These are phyloP conservation scores for Sclerotinia trifoliorum DNA, from an alignment of 2,329 filamentous ascomycete genomes.

Conservation along the genomic window DNA sequence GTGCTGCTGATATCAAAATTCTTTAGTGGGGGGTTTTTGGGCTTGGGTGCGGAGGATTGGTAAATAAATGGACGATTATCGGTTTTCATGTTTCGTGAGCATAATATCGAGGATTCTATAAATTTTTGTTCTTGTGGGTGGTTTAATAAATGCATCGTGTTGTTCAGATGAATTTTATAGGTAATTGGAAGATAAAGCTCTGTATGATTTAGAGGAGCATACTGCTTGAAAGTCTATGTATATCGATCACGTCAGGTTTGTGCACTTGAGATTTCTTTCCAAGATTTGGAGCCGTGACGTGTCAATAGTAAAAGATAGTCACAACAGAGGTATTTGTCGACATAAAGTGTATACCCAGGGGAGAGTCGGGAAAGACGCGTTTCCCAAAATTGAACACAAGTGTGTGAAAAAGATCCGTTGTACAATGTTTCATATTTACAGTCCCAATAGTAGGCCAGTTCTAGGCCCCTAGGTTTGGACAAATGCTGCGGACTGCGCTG, in stretches of 20 bases:
- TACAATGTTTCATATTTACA: slow-evolving; percentile 24
- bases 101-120: background rate
- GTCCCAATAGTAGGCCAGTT: background rate
- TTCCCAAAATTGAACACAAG: background rate
- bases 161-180: too few species aligned
- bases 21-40: slow-evolving; percentile 15
- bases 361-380: background rate
- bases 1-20: slow-evolving; percentile 33
- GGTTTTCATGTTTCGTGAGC: background rate
- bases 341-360: background rate
- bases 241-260: too few species aligned
- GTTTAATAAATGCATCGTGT: background rate
- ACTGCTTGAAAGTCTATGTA: background rate
- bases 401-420: background rate
- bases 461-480: background rate
- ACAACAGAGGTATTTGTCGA: background rate
- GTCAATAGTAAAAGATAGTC: background rate
- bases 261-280: background rate
- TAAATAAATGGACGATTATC: background rate
- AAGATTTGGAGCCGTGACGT: background rate
- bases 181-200: background rate
- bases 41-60: background rate
- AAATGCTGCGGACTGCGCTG: slow-evolving; percentile 5
- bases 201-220: background rate
- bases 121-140: background rate